Evolutionary conservation across 805 yeast species (phyloP).

Genomic region (Lachancea cidri): DNA sequence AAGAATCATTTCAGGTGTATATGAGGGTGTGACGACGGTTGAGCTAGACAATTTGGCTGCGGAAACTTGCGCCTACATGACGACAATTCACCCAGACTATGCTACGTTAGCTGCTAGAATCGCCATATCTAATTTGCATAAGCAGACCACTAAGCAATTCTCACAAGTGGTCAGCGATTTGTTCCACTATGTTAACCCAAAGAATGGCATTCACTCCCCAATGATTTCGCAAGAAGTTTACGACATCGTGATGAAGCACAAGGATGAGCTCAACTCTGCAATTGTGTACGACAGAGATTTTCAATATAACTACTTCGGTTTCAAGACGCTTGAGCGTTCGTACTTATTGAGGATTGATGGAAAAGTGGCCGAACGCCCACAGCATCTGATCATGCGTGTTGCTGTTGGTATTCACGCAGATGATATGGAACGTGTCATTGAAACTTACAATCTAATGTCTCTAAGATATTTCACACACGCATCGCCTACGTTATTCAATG

Average conservation of each 20-base stretch:
- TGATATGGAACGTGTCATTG: constrained; percentile 58
- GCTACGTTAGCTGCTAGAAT: constrained; percentile 93
- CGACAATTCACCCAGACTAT: constrained; percentile 96
- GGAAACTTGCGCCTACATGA: constrained; percentile 96
- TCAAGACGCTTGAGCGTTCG: constrained; percentile 86
- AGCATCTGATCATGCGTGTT: constrained; percentile 84
- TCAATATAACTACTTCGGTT: constrained; percentile 77
- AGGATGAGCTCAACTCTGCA: constrained; percentile 64
- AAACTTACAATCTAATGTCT: constrained; percentile 87
- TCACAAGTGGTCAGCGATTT: constrained; percentile 71
- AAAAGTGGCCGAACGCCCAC: constrained; percentile 83
- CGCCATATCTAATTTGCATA: constrained; percentile 90
- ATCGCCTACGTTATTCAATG: constrained; percentile 90
- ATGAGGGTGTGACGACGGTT: constrained; percentile 92
- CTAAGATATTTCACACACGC: constrained; percentile 86
- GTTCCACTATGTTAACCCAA: constrained; percentile 76
- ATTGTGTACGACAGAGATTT: constrained; percentile 75
- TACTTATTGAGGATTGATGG: constrained; percentile 66
- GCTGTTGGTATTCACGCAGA: constrained; percentile 83
- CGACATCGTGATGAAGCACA: constrained; percentile 56
- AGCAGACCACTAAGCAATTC: constrained; percentile 84
- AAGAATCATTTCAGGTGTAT: constrained; percentile 91
- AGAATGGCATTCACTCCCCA: constrained; percentile 61
- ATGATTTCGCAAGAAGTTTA: constrained; percentile 66
- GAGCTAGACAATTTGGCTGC: constrained; percentile 85